Base-by-base conservation (phyloP, 768 basidiomycete species). In the Peribolospora kevripleyi region DNA sequence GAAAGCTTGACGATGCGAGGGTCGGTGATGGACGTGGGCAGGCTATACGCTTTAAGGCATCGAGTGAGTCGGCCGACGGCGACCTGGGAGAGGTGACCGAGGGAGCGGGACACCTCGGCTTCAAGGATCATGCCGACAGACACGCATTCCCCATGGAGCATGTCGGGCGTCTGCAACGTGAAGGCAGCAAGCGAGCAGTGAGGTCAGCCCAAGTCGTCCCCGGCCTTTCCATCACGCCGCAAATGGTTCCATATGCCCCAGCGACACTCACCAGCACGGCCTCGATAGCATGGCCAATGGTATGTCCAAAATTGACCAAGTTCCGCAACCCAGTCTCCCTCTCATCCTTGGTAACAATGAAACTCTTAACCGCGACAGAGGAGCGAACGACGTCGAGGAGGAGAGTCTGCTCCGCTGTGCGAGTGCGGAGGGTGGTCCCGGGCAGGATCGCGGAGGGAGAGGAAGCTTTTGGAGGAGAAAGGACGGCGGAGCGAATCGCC, bases 221-320 rank as follows among this genome's bases (percentile, higher is more conserved):
- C 25, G 25, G 25, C 25, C 1, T 25, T 25, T 25, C 25, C 25
- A 25, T 25, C 25, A 25, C 25, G 25, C 25, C 25, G 25, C 25
- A 25, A 25, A 25, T 25, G 25, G 1, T 1, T 25, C 1, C 25
- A 25, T 25, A 25, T 25, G 25, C 1, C 25, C 25, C 25, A 25
- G 25, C 25, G 25, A 25, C 25, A 25, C 25, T 25, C 25, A 25
- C 25, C 55, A 97, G 71, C 45, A 97, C 78, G 6, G 88, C 93
- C 69, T 98, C 93, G 63, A 97, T 90, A 11, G 91, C 93, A 70
- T 98, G 93, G 0, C 93, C 93, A 63, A 98, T 90, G 47, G 83
- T 87, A 68, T 98, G 93, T 1, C 93, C 93, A 64, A 97, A 97
- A 69, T 98, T 98, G 72, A 98, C 91, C 54, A 98, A 79, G 71